Base-by-base conservation (phyloP, 1,284 basidiomycete species). In the Leccinum griseonigrum region DNA sequence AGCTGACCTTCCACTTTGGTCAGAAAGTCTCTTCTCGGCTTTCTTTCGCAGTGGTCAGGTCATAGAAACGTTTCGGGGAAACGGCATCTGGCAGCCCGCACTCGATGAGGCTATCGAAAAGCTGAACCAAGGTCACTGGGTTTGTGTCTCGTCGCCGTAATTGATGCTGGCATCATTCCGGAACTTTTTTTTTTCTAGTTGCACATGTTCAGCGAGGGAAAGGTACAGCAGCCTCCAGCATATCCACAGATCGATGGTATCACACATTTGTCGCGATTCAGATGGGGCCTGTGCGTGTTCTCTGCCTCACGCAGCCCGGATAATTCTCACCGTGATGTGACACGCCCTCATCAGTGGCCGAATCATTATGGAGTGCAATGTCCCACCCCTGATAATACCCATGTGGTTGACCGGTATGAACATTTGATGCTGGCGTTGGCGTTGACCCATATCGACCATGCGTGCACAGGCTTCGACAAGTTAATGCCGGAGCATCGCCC, bases 41-140 rank as follows among this genome's bases (percentile, higher is more conserved):
- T 97, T 98, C 80, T 98, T 99, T 75, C 81, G 85, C 48, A 82
- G 86, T 13, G 97, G 97, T 3, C 97, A 98, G 76, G 95, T 97
- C 14, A 84, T 98, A 63, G 94, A 97, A 75, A 98, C 95, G 0
- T 88, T 95, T 70, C 84, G 97, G 53, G 96, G 95, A 7, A 83
- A 83, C 9, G 97, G 97, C 1, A 88, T 98, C 62, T 92, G 93
- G 74, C 97, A 99, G 73, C 83, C 85, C 7, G 92, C 97, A 3
- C 83, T 99, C 6, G 91, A 98, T 71, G 71, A 78, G 22, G 93
- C 95, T 0, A 91, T 97, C 52, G 77, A 85, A 57, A 90, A 91
- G 72, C 77, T 99, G 34, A 84, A 95, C 71, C 71, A 82, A 32
- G 95, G 95, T 11, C 84, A 83, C 62, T 98, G 96, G 97, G 94